Evolutionary conservation across 805 yeast species (phyloP), one percentile per base, ranked within the genome.

Genomic region (Nakazawaea ishiwadae): DNA sequence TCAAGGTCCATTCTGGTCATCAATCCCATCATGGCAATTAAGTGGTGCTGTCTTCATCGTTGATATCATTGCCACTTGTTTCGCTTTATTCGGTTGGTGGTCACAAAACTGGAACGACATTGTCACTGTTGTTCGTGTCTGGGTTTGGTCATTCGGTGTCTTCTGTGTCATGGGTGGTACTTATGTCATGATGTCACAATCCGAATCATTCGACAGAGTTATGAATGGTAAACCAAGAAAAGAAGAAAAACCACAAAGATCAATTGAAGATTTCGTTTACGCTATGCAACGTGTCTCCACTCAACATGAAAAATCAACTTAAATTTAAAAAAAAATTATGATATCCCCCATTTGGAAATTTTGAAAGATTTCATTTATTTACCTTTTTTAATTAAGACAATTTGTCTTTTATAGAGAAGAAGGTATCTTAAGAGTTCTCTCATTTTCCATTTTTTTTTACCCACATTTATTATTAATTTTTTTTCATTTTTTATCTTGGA

Each of bases 1-100:
- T 63, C 84, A 79, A 67, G 96, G 96, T 76, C 96, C 96, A 63
- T 89, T 89, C 93, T 89, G 96, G 96, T 84, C 96, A 47, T 87
- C 96, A 35, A 60, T 75, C 46, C 96, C 96, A 74, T 89, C 96
- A 37, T 89, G 96, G 96, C 96, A 88, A 77, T 80, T 88, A 72
- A 56, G 93, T 58, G 95, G 95, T 74, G 96, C 96, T 59, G 96
- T 88, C 58, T 75, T 86, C 63, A 69, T 70, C 62, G 96, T 88
- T 63, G 96, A 88, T 70, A 69, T 88, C 75, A 70, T 89, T 58
- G 95, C 96, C 54, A 89, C 96, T 50, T 76, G 85, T 79, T 89
- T 88, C 81, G 73, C 88, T 59, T 69, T 88, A 62, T 89, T 87
- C 81, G 96, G 96, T 58, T 89, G 96, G 96, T 88, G 95, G 91